These are phyloP conservation scores for Claviceps purpurea DNA, from an alignment of 2,329 filamentous ascomycete genomes.

Conservation along the genomic window DNA sequence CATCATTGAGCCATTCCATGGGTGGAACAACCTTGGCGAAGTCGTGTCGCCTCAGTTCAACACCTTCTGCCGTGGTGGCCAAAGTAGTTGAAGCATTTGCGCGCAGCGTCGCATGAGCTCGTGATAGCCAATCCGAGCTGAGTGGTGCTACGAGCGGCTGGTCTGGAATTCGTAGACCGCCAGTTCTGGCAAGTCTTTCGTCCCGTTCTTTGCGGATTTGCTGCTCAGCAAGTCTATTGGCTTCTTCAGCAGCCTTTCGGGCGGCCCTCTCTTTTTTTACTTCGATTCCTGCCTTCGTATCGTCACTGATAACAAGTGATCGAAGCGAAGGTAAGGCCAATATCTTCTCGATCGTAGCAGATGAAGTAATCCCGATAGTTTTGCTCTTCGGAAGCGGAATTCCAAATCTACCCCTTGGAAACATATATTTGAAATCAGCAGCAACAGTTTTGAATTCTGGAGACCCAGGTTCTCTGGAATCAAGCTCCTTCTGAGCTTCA, in stretches of 20 bases:
- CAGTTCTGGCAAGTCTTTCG: slow-evolving; percentile 17
- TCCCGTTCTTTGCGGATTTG: slow-evolving; percentile 5
- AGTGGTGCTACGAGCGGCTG: slow-evolving; percentile 16
- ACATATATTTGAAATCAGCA: not conserved
- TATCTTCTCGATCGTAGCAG: slow-evolving; percentile 14
- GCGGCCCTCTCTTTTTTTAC: slow-evolving; percentile 9
- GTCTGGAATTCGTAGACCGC: slow-evolving; percentile 18
- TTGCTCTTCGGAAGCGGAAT: not conserved
- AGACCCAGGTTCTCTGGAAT: not conserved
- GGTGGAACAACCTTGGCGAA: slow-evolving; percentile 47
- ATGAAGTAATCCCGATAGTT: slow-evolving; percentile 5
- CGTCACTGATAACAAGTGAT: slow-evolving; percentile 16
- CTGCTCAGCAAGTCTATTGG: slow-evolving; percentile 14
- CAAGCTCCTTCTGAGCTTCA: not conserved
- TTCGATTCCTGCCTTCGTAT: slow-evolving; percentile 9
- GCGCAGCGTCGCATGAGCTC: slow-evolving; percentile 19
- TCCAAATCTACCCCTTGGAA: not conserved
- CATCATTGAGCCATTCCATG: slow-evolving; percentile 61
- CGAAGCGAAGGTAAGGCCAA: slow-evolving; percentile 14
- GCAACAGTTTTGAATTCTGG: not conserved
- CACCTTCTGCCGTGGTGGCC: slow-evolving; percentile 34
- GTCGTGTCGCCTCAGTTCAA: slow-evolving; percentile 39
- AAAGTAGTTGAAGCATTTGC: slow-evolving; percentile 22
- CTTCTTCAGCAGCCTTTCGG: slow-evolving; percentile 14
- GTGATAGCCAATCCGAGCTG: slow-evolving; percentile 14